Conservation (phyloP, 2,329 filamentous ascomycete genomes). For the Rhexocercosporidium sp. region DNA sequence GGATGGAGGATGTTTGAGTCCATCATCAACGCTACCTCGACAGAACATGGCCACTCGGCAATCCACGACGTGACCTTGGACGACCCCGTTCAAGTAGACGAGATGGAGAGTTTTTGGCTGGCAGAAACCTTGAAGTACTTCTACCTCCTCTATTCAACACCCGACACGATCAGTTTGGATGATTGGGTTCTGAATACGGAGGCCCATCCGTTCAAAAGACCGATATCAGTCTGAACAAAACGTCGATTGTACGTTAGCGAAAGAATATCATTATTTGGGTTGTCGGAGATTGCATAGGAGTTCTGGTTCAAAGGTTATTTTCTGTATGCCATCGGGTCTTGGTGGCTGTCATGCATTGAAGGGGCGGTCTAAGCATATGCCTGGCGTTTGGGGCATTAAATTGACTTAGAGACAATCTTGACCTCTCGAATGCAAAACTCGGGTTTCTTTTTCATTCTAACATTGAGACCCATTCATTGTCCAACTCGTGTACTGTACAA, state of each 20-base stretch:
- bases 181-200: slow-evolving; percentile 64
- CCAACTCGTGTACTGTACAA: background rate
- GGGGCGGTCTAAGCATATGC: slow-evolving; percentile 3
- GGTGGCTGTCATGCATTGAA: background rate
- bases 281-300: slow-evolving; percentile 10
- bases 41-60: slow-evolving; percentile 71
- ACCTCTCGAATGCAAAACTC: slow-evolving; percentile 2
- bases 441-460: background rate
- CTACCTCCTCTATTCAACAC: slow-evolving; percentile 78
- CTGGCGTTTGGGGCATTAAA: slow-evolving; percentile 12
- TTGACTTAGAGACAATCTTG: background rate
- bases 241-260: background rate
- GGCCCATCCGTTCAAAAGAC: slow-evolving; percentile 44
- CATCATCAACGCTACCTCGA: slow-evolving; percentile 69
- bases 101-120: slow-evolving; percentile 90
- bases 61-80: slow-evolving; percentile 65
- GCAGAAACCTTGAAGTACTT: slow-evolving; percentile 94
- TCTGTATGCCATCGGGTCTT: background rate
- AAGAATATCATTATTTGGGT: background rate
- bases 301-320: slow-evolving; percentile 9
- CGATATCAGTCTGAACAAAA: slow-evolving; percentile 17
- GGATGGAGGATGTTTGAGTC: slow-evolving; percentile 87
- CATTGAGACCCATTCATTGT: background rate
- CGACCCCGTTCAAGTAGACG: slow-evolving; percentile 53
- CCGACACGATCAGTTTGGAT: slow-evolving; percentile 66